A percentile compares a stretch with the other conserved stretches of the same genome.
Evolutionary conservation across 1,284 basidiomycete species (phyloP).

Genomic region (Ustilago nuda): DNA sequence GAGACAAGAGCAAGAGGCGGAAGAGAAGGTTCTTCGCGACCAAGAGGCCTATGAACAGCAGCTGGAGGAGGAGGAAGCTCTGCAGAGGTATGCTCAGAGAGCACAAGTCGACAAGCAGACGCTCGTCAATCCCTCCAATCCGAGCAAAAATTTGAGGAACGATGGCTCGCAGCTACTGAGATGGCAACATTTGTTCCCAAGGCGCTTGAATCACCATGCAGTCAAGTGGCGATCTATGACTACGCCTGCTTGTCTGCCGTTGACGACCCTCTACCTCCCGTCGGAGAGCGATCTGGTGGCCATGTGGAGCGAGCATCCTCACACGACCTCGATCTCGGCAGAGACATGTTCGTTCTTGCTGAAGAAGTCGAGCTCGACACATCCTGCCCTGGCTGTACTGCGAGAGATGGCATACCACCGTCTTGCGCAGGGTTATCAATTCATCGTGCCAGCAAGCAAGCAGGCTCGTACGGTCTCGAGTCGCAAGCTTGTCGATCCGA

Average conservation of each 20-base stretch:
- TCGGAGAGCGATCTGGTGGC: conserved; percentile 60
- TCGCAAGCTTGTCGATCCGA: conserved; percentile 47
- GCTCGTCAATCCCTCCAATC: conserved; percentile 66
- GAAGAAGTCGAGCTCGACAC: conserved; percentile 73
- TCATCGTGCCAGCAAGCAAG: conserved; percentile 73
- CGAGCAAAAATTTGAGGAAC: conserved; percentile 51
- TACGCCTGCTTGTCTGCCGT: conserved; percentile 78
- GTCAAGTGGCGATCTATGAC: conserved; percentile 90
- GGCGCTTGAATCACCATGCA: conserved; percentile 81
- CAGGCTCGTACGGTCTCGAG: conserved; percentile 36
- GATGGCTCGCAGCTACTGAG: conserved; percentile 55
- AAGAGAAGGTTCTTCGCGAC: conserved; percentile 51
- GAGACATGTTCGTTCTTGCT: conserved; percentile 66
- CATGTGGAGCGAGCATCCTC: conserved; percentile 67
- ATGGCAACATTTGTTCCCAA: conserved; percentile 87
- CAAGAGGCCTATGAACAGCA: conserved; percentile 61
- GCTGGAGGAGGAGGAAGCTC: conserved; percentile 60
- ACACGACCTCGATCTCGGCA: conserved; percentile 62
- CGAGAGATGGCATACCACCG: conserved; percentile 92
- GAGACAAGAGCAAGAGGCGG: conserved; percentile 46
- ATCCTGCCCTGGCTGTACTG: conserved; percentile 81
- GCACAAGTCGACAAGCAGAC: conserved; percentile 66
- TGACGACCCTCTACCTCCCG: conserved; percentile 80
- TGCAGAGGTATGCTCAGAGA: conserved; percentile 54
- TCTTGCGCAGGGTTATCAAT: conserved; percentile 95